phyloP scores from a whole-genome alignment of 768 basidiomycete genomes.

The Coprinopsis strossmayeri region DNA sequence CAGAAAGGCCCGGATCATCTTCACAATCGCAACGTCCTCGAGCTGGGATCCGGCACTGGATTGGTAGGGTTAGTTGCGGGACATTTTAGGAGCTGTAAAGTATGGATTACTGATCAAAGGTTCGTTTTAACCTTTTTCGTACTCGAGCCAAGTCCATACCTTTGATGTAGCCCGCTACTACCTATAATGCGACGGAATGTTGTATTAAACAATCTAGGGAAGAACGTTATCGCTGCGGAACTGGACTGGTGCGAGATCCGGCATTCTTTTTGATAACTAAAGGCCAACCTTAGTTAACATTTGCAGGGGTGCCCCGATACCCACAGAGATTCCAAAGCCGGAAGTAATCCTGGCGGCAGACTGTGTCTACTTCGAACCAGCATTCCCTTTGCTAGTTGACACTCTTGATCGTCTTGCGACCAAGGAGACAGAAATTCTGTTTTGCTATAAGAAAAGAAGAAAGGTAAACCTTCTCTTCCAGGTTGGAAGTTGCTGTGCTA shows the following conservation, averaged over 20 bases:
- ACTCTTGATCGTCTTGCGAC: slow-evolving; percentile 65
- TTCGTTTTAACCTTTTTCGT: slow-evolving; percentile 35
- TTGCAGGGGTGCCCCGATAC: slow-evolving; percentile 60
- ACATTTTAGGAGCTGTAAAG: slow-evolving; percentile 49
- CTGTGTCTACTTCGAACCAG: slow-evolving; percentile 93
- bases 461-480: slow-evolving; percentile 44
- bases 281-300: slow-evolving; percentile 9
- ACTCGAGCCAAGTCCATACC: slow-evolving; percentile 11
- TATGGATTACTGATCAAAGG: slow-evolving; percentile 89
- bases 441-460: slow-evolving; percentile 92
- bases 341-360: slow-evolving; percentile 86
- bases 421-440: slow-evolving; percentile 60
- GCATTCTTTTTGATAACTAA: slow-evolving; percentile 4
- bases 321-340: slow-evolving; percentile 37
- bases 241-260: slow-evolving; percentile 66
- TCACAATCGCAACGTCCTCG: slow-evolving; percentile 54
- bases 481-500: background rate
- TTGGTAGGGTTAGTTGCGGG: slow-evolving; percentile 85
- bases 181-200: slow-evolving; percentile 77
- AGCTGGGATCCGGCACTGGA: slow-evolving; percentile 89
- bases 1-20: slow-evolving; percentile 46
- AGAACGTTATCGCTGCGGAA: slow-evolving; percentile 54
- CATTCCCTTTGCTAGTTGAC: slow-evolving; percentile 80
- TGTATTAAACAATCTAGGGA: slow-evolving; percentile 50
- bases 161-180: slow-evolving; percentile 54